Conservation (phyloP, 371 early-diverging fungal species). For the Lichtheimia hyalospora region DNA sequence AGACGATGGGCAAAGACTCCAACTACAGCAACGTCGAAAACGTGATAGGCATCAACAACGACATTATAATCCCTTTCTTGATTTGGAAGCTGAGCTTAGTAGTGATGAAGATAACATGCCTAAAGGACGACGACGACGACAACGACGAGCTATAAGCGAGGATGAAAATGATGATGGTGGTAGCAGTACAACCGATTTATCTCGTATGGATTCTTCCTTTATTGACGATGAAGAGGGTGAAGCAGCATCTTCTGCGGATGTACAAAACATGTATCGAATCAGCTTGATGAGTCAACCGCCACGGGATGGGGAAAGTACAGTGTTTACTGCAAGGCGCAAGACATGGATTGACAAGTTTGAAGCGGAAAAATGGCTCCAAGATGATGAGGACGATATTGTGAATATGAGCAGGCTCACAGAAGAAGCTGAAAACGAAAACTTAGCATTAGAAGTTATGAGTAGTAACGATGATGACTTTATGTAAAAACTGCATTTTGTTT, state of each 20-base stretch:
- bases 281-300: conserved; percentile 1
- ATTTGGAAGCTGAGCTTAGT: conserved; percentile 7
- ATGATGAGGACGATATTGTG: conserved; percentile 3
- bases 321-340: conserved; percentile 4
- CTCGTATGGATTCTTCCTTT: conserved; percentile 2
- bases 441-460: too few relatives aligned
- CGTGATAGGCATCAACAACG: conserved; percentile 1
- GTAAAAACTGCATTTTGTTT: too few relatives aligned
- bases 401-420: too few relatives aligned
- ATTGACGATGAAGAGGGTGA: conserved; percentile 7
- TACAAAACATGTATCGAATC: conserved; percentile 4
- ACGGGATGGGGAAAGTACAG: not conserved
- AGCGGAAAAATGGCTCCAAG: conserved; percentile 10
- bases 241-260: not conserved
- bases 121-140: not conserved
- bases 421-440: too few relatives aligned
- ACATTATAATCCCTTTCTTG: conserved; percentile 4
- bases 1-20: too few relatives aligned
- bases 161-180: not conserved
- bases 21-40: not conserved
- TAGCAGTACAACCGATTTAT: not conserved
- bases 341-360: conserved; percentile 10
- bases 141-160: not conserved
- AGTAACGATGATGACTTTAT: too few relatives aligned
- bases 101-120: conserved; percentile 4